Percentiles rank a stretch among this genome's conserved stretches.
Conservation (phyloP, 1,284 basidiomycete species). For the Cutaneotrichosporon sp. region DNA sequence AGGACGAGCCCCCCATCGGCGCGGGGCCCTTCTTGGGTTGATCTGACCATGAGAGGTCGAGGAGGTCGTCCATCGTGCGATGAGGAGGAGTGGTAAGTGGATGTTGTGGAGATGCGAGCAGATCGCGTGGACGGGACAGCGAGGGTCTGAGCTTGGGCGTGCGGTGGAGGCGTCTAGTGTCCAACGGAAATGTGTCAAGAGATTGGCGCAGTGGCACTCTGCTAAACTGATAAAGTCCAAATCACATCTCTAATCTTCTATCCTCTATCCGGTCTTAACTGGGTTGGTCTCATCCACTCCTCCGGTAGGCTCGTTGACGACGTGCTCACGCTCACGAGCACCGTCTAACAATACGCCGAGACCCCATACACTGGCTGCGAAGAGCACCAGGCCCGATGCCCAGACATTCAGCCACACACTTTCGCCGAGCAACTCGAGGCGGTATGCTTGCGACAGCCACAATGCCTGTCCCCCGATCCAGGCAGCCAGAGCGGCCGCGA, state of each 20-base stretch:
- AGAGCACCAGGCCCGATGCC: constrained; percentile 68
- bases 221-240: too few relatives aligned
- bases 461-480: constrained; percentile 72
- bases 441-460: constrained; percentile 81
- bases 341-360: constrained; percentile 7
- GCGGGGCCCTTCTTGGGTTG: neutral
- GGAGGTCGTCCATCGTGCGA: constrained; percentile 55
- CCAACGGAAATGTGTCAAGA: too few relatives aligned
- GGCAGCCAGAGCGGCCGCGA: constrained; percentile 52
- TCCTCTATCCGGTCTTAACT: too few relatives aligned
- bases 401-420: constrained; percentile 70
- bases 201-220: too few relatives aligned
- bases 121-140: too few relatives aligned
- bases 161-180: too few relatives aligned
- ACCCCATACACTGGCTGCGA: constrained; percentile 56
- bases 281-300: too few relatives aligned
- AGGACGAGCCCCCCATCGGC: constrained; percentile 2
- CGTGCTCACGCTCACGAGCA: neutral
- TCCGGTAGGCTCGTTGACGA: too few relatives aligned
- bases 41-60: constrained; percentile 50
- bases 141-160: too few relatives aligned
- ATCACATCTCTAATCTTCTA: too few relatives aligned
- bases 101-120: too few relatives aligned
- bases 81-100: too few relatives aligned
- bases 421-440: constrained; percentile 77